Evolutionary conservation across 306 rosid genomes (phyloP).

Genomic region (Quercus robur): DNA sequence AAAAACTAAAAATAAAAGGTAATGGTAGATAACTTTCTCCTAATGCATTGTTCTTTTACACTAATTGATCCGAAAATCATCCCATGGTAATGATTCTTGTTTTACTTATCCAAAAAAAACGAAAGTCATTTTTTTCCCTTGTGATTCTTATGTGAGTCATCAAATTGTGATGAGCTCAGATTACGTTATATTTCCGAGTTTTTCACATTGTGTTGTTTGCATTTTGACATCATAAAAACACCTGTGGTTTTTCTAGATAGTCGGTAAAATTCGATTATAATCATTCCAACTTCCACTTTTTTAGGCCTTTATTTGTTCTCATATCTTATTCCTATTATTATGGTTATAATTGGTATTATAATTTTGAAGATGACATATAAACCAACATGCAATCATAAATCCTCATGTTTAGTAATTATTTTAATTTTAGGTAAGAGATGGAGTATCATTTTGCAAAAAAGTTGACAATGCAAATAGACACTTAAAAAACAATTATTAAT

Average conservation of each 20-base stretch:
- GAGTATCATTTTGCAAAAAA: not conserved
- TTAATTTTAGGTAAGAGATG: not conserved
- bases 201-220: not conserved
- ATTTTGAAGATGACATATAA: slow-evolving; percentile 25
- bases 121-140: not conserved
- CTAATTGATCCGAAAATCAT: no score
- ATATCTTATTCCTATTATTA: slow-evolving; percentile 21
- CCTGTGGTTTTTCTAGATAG: not conserved
- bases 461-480: not conserved
- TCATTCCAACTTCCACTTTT: slow-evolving; percentile 4
- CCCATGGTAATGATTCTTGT: no score
- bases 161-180: not conserved
- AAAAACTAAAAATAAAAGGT: no score
- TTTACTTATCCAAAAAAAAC: not conserved
- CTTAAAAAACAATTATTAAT: not conserved
- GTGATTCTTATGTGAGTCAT: no score
- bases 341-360: slow-evolving; percentile 21
- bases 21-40: no score
- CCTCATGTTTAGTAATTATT: not conserved
- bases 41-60: no score
- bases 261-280: not conserved
- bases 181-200: not conserved
- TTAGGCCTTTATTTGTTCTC: slow-evolving; percentile 20
- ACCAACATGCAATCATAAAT: slow-evolving; percentile 31
- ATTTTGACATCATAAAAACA: not conserved